Conservation (phyloP, 2,329 filamentous ascomycete genomes). For the Davidsoniella eucalypti region DNA sequence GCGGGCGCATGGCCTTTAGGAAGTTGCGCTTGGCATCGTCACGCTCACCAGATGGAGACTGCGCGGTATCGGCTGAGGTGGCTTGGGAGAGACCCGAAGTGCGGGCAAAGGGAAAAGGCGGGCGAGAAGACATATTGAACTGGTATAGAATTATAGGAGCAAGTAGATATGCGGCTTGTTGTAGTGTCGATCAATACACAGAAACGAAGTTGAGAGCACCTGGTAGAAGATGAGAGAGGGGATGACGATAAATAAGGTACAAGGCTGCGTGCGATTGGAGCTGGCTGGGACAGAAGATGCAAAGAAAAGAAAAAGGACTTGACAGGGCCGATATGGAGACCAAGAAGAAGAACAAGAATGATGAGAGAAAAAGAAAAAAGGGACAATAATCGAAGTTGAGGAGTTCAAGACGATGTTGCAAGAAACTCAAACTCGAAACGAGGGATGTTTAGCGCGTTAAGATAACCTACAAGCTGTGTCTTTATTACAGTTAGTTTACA, state of each 20-base stretch:
- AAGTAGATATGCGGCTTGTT: not conserved
- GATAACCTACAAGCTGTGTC: too few species aligned
- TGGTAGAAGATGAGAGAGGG: not conserved
- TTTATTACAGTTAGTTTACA: not conserved
- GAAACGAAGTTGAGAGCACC: not conserved
- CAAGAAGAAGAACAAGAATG: not conserved
- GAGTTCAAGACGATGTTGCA: not conserved
- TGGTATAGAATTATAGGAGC: slow-evolving; percentile 2
- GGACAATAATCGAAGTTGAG: not conserved
- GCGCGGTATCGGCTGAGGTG: slow-evolving; percentile 40
- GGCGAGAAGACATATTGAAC: slow-evolving; percentile 36
- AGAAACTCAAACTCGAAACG: not conserved
- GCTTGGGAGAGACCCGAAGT: slow-evolving; percentile 45
- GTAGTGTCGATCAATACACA: not conserved
- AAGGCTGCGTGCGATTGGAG: not conserved
- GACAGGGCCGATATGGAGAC: too few species aligned
- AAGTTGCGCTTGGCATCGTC: slow-evolving; percentile 75
- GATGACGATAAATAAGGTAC: slow-evolving; percentile 1
- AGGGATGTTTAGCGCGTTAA: not conserved
- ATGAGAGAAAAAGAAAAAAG: not conserved
- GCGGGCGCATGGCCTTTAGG: slow-evolving; percentile 52
- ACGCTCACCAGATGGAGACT: slow-evolving; percentile 55
- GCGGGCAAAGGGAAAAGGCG: slow-evolving; percentile 43
- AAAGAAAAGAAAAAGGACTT: not conserved
- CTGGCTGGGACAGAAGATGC: slow-evolving; percentile 3